A percentile compares a stretch with the other conserved stretches of the same genome.
Evolutionary conservation across 176 grass and related monocot genomes (phyloP).

Genomic region (bread wheat (Triticum aestivum)): DNA sequence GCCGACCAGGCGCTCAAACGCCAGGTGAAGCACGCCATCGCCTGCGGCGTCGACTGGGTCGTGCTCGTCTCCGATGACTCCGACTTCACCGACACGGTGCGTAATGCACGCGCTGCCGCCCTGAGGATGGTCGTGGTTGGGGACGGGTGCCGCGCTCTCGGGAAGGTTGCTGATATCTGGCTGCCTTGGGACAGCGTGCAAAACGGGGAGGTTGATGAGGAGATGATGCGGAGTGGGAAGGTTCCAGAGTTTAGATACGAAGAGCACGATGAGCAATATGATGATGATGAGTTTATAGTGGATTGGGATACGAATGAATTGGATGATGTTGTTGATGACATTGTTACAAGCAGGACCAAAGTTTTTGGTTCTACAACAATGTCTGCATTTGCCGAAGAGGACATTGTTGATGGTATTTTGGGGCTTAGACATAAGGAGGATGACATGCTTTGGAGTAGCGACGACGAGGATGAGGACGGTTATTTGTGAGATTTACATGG

Average conservation of each 20-base stretch:
- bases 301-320: conserved; percentile 39
- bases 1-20: conserved; percentile 85
- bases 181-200: conserved; percentile 76
- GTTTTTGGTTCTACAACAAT: conserved; percentile 27
- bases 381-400: conserved; percentile 59
- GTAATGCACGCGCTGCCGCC: conserved; percentile 61
- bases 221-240: conserved; percentile 41
- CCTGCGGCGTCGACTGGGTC: conserved; percentile 80
- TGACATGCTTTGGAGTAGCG: conserved; percentile 47
- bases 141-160: conserved; percentile 55
- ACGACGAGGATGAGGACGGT: conserved; percentile 49
- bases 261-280: conserved; percentile 29
- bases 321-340: conserved; percentile 50
- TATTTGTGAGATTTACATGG: conserved; percentile 42
- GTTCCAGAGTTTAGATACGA: conserved; percentile 14
- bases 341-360: conserved; percentile 35
- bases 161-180: conserved; percentile 74
- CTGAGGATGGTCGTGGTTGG: conserved; percentile 79
- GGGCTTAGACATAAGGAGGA: conserved; percentile 10
- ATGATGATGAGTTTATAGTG: conserved; percentile 22
- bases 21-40: conserved; percentile 67
- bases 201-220: conserved; percentile 72
- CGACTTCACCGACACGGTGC: conserved; percentile 72
- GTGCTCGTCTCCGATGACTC: conserved; percentile 87
- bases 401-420: conserved; percentile 45